Conservation (phyloP, 305 asterid genomes). For the Fraxinus latifolia region DNA sequence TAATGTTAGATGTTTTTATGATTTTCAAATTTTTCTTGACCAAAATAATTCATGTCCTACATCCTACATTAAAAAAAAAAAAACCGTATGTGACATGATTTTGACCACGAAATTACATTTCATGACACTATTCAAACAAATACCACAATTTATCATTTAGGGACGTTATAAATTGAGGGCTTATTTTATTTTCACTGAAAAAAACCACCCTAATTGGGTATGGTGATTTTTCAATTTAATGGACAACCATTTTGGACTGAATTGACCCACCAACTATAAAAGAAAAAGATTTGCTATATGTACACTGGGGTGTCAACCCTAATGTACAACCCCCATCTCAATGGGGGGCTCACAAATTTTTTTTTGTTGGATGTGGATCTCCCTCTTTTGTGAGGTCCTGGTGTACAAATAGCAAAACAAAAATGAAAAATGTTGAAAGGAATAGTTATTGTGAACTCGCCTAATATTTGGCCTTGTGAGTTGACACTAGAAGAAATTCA, state of each 20-base stretch:
- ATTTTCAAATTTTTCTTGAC: not conserved
- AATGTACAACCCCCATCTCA: too few relatives aligned
- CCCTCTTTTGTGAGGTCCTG: too few relatives aligned
- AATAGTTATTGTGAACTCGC: not conserved
- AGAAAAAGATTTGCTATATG: not conserved
- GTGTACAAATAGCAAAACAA: too few relatives aligned
- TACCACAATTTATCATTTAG: not conserved
- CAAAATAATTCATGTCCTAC: not conserved
- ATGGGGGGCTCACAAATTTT: too few relatives aligned
- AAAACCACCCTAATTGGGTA: not conserved
- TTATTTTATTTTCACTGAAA: not conserved
- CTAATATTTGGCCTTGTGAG: not conserved
- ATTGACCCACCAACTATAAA: not conserved
- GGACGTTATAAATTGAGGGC: not conserved
- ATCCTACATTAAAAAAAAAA: too few relatives aligned
- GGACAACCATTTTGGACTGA: not conserved
- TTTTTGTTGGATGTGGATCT: too few relatives aligned
- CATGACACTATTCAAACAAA: not conserved
- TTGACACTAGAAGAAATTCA: too few relatives aligned
- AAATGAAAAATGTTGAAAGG: not conserved
- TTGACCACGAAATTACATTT: not conserved
- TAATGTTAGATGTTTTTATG: not conserved
- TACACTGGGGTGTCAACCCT: too few relatives aligned
- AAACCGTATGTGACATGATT: not conserved
- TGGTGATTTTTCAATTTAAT: not conserved